Evolutionary conservation across 2,329 filamentous ascomycete genomes (phyloP).

Genomic region (Scortechinia acanthostroma): DNA sequence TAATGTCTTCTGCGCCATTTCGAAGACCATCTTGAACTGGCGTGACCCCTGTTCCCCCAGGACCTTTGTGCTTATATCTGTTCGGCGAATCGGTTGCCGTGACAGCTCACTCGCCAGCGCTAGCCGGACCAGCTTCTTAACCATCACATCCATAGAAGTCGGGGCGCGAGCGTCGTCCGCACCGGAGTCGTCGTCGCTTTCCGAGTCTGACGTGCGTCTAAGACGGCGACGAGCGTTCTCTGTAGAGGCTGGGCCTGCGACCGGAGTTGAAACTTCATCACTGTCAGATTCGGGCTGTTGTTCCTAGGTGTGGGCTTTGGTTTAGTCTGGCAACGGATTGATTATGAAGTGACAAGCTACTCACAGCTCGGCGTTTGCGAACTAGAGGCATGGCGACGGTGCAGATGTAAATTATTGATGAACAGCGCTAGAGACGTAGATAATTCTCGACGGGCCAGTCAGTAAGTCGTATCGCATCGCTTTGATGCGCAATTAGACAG

Average conservation of each 20-base stretch:
- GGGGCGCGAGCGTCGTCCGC: not conserved
- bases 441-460: not conserved
- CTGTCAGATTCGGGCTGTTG: not conserved
- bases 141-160: constrained; percentile 20
- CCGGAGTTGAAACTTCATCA: not conserved
- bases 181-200: not conserved
- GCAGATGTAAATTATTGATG: not conserved
- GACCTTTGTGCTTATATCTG: constrained; percentile 50
- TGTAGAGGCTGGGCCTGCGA: not conserved
- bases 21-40: constrained; percentile 48
- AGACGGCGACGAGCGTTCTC: not conserved
- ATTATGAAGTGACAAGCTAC: not conserved
- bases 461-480: not conserved
- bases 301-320: not conserved
- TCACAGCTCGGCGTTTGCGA: not conserved
- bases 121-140: constrained; percentile 54
- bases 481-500: no score
- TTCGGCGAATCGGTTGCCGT: constrained; percentile 44
- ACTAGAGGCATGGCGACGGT: not conserved
- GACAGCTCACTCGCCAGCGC: constrained; percentile 54
- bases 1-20: constrained; percentile 42
- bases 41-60: constrained; percentile 38
- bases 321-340: not conserved
- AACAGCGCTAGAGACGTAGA: not conserved
- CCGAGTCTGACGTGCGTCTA: not conserved